A percentile compares a stretch with the other conserved stretches of the same genome.
Evolutionary conservation across 2,329 filamentous ascomycete species (phyloP).

Genomic region (Trichoderma sp.): DNA sequence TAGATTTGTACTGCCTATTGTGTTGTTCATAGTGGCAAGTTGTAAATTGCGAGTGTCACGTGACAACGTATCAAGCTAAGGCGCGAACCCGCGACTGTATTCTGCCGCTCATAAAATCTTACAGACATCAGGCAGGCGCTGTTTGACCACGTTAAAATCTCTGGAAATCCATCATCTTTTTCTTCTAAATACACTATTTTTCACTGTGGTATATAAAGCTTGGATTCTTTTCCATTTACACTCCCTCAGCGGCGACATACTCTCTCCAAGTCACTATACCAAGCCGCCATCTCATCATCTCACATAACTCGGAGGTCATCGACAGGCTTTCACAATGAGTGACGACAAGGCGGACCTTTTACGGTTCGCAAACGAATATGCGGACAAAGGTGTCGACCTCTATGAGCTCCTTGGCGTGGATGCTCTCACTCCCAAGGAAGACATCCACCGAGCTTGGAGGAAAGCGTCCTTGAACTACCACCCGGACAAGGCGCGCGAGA

Average conservation of each 20-base stretch:
- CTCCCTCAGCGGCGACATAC: background rate
- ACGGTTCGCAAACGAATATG: constrained; percentile 55
- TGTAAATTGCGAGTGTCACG: background rate
- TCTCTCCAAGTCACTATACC: background rate
- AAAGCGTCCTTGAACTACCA: constrained; percentile 87
- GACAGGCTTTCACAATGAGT: constrained; percentile 29
- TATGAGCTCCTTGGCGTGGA: constrained; percentile 72
- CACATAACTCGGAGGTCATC: background rate
- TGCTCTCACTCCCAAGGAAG: constrained; percentile 61
- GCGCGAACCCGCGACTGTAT: constrained; percentile 1
- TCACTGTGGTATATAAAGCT: too few relatives aligned
- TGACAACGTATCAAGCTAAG: constrained; percentile 4
- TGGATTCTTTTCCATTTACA: background rate
- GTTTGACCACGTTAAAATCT: background rate
- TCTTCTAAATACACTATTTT: background rate
- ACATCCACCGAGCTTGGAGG: constrained; percentile 80
- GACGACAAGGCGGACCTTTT: constrained; percentile 48
- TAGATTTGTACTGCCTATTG: background rate
- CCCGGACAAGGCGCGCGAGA: constrained; percentile 79
- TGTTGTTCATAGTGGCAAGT: background rate
- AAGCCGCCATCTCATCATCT: background rate
- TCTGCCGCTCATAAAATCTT: background rate
- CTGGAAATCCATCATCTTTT: background rate
- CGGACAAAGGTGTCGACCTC: constrained; percentile 64
- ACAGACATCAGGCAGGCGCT: background rate